Evolutionary conservation across 139 green algal genomes (phyloP).

Genomic region (Volvox reticuliferus): DNA sequence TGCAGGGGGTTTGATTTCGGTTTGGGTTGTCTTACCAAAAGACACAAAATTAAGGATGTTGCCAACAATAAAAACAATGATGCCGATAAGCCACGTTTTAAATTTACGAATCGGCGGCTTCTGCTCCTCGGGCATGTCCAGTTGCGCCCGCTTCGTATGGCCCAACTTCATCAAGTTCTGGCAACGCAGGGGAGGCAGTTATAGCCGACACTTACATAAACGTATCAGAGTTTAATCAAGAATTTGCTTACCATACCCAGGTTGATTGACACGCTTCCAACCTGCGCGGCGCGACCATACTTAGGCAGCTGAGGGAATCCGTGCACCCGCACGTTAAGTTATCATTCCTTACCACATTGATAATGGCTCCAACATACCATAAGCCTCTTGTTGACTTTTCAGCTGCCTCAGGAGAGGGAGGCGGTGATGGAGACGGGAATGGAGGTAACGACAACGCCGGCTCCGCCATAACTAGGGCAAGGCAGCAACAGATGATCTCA

Average conservation of each 20-base stretch:
- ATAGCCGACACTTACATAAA: neutral
- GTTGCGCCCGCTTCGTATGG: slow-evolving; percentile 74
- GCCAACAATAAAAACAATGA: slow-evolving; percentile 77
- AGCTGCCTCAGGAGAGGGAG: neutral
- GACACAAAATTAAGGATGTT: slow-evolving; percentile 88
- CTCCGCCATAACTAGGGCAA: neutral
- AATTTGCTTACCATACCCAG: slow-evolving; percentile 71
- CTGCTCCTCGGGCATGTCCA: slow-evolving; percentile 52
- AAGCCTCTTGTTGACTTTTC: neutral
- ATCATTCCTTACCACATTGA: slow-evolving; percentile 41
- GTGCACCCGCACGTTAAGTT: neutral
- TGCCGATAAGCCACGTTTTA: slow-evolving; percentile 78
- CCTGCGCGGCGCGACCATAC: slow-evolving; percentile 47
- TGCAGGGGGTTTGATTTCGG: too few species aligned
- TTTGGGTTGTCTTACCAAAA: slow-evolving; percentile 53
- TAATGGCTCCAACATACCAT: slow-evolving; percentile 42
- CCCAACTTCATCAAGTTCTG: slow-evolving; percentile 94
- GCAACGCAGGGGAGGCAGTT: neutral
- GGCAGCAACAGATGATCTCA: neutral
- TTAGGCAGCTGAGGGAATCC: neutral
- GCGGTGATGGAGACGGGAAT: neutral
- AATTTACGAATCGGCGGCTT: slow-evolving; percentile 56
- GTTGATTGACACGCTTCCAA: slow-evolving; percentile 85
- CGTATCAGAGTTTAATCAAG: neutral
- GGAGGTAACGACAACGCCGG: neutral